These are phyloP conservation scores for Pochonia chlamydosporia DNA, from an alignment of 2,329 filamentous ascomycete genomes.

Conservation along the genomic window DNA sequence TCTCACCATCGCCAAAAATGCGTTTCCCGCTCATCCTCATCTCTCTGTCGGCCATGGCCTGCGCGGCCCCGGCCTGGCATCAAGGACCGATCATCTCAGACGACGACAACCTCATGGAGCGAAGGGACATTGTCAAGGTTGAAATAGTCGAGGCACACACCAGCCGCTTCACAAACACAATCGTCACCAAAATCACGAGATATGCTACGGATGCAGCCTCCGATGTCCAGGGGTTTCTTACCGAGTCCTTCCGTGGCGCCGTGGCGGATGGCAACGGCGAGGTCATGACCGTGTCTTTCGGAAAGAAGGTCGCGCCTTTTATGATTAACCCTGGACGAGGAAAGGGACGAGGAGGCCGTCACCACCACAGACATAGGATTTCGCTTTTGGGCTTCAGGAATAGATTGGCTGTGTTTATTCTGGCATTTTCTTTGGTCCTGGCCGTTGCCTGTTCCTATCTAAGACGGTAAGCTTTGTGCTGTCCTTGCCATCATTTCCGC, in stretches of 20 bases:
- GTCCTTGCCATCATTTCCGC: neutral
- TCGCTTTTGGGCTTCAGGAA: slow-evolving; percentile 10
- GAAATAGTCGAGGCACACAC: slow-evolving; percentile 4
- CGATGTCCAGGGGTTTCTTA: slow-evolving; percentile 9
- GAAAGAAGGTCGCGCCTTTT: neutral
- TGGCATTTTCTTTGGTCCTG: slow-evolving; percentile 12
- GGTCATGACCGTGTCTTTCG: slow-evolving; percentile 8
- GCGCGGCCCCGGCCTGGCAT: slow-evolving; percentile 4
- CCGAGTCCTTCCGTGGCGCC: slow-evolving; percentile 4
- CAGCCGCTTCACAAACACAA: neutral
- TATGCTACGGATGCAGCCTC: slow-evolving; percentile 7
- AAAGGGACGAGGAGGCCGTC: neutral
- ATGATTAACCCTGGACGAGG: neutral
- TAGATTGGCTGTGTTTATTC: slow-evolving; percentile 12
- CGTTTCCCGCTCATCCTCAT: slow-evolving; percentile 4
- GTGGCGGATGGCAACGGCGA: slow-evolving; percentile 14
- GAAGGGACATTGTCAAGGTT: neutral
- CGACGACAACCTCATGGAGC: slow-evolving; percentile 11
- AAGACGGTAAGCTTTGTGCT: slow-evolving; percentile 9
- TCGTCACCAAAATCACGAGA: slow-evolving; percentile 9
- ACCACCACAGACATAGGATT: slow-evolving; percentile 2
- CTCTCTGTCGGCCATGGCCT: slow-evolving; percentile 1
- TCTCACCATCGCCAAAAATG: neutral
- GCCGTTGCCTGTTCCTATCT: slow-evolving; percentile 12
- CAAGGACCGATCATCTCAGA: slow-evolving; percentile 8